Base-by-base conservation (phyloP, 2,329 filamentous ascomycete genomes). In the Claviceps cyperi region DNA sequence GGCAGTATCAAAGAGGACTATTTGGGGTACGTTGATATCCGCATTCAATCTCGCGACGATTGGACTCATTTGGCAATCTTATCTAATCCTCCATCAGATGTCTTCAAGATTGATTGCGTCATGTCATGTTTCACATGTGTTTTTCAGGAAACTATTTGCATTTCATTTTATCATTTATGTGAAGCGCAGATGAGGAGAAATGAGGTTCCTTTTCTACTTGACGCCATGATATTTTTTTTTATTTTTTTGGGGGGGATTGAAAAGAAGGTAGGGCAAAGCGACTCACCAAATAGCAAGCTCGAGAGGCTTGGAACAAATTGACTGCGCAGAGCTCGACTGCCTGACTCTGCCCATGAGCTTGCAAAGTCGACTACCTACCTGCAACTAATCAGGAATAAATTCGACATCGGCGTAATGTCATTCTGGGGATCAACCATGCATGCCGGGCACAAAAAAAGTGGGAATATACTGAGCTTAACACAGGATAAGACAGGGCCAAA, bases 1-100 rank as follows among this genome's bases (percentile, higher is more conserved):
- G 92, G 90, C 53, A 97, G 88, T 58, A 96, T 98, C 71, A 95
- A 94, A 69, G 91, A 84, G 63, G 81, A 84, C 62, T 84, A 82
- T 61, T 73, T 84, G 40, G 81, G 81, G 81, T 83, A 73, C 44
- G 62, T 48, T 44, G 8, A n/a, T n/a, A 21, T 21, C 14, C 38
- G 38, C 15, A 9, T 17, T 21, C 15, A 11, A 11, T 40, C n/a
- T 40, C 15, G 9, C 17, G 21, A 41, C 5, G 15, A 14, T 22
- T 21, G 39, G n/a, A 17, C 37, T 39, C 6, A 21, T 22, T 7
- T n/a, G 15, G 40, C 5, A 7, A 43, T 43, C 11, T 11, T 13
- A 21, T 40, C 43, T 50, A 40, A 50, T 43, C 4, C 4, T 50
- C 35, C 48, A 15, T 45, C 47, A 65, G 62, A 44, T 65, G 62